Conservation (phyloP, 768 basidiomycete genomes). For the Pleurotus pulmonarius region DNA sequence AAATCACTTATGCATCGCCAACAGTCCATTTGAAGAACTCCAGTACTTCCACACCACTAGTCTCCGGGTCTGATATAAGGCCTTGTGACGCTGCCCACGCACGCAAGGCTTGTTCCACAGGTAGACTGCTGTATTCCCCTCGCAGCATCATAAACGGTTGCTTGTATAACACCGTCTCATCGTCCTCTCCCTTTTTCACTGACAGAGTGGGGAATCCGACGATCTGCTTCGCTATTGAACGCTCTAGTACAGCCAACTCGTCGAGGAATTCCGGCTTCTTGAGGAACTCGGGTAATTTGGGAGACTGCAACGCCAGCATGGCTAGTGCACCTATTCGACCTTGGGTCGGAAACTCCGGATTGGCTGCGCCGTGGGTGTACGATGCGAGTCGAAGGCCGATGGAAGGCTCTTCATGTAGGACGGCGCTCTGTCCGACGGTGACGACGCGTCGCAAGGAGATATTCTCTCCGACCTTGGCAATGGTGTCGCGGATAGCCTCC, state of each 20-base stretch:
- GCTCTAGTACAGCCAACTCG: conserved; percentile 63
- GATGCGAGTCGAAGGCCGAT: conserved; percentile 42
- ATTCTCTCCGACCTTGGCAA: conserved; percentile 80
- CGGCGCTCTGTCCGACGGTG: conserved; percentile 33
- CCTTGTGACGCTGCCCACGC: conserved; percentile 55
- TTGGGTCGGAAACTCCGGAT: conserved; percentile 36
- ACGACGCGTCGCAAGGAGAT: conserved; percentile 64
- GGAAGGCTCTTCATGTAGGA: conserved; percentile 31
- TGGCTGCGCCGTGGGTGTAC: conserved; percentile 60
- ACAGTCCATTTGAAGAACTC: conserved; percentile 68
- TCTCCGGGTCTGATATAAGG: conserved; percentile 28
- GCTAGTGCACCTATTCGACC: conserved; percentile 61
- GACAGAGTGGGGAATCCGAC: conserved; percentile 72
- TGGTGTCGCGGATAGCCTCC: conserved; percentile 61
- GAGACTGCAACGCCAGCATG: conserved; percentile 49
- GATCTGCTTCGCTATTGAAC: conserved; percentile 80
- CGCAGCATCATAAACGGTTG: conserved; percentile 76
- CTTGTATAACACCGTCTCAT: conserved; percentile 59
- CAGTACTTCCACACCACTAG: conserved; percentile 39
- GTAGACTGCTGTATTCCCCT: conserved; percentile 41
- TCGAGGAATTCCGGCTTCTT: conserved; percentile 43
- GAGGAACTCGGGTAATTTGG: conserved; percentile 39
- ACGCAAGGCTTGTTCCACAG: conserved; percentile 41
- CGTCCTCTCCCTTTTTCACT: conserved; percentile 30
- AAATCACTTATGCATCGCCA: conserved; percentile 20